Conservation (phyloP, 805 yeast species). For the Candida xiaguanensis region DNA sequence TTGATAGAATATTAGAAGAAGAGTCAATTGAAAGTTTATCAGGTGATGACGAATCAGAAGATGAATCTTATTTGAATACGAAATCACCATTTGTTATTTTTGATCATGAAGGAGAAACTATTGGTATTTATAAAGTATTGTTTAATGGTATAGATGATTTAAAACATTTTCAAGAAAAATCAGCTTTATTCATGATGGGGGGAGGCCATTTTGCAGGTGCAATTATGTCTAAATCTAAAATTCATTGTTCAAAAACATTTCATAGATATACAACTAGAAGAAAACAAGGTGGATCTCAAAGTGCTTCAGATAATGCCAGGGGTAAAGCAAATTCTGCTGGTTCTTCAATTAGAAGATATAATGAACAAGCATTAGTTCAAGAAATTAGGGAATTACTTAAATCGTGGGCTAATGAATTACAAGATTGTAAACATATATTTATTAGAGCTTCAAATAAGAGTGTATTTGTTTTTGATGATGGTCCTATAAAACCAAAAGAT, state of each 20-base stretch:
- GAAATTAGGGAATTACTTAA: constrained; percentile 71
- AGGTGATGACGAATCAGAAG: constrained; percentile 39
- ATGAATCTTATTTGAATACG: constrained; percentile 53
- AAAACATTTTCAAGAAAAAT: constrained; percentile 33
- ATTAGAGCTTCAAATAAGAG: constrained; percentile 71
- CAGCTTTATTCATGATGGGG: constrained; percentile 89
- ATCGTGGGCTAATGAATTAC: constrained; percentile 61
- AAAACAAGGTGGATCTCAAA: constrained; percentile 96
- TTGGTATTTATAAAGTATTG: constrained; percentile 66
- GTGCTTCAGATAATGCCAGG: constrained; percentile 84
- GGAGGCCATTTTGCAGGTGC: constrained; percentile 99
- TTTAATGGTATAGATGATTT: constrained; percentile 45
- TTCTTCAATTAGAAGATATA: constrained; percentile 80
- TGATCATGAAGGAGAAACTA: constrained; percentile 47
- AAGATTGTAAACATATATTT: constrained; percentile 65
- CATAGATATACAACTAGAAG: constrained; percentile 95
- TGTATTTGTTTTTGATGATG: constrained; percentile 63
- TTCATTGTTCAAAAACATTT: constrained; percentile 77
- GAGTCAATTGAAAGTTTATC: constrained; percentile 55
- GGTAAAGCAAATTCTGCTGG: constrained; percentile 98
- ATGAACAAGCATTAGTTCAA: constrained; percentile 74
- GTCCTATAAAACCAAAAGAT: constrained; percentile 52
- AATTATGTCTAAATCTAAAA: constrained; percentile 66
- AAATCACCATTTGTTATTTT: constrained; percentile 67
- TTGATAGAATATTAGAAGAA: constrained; percentile 50